Evolutionary conservation across 257 asterid genomes (phyloP).

Genomic region (Nicotiana undulata): DNA sequence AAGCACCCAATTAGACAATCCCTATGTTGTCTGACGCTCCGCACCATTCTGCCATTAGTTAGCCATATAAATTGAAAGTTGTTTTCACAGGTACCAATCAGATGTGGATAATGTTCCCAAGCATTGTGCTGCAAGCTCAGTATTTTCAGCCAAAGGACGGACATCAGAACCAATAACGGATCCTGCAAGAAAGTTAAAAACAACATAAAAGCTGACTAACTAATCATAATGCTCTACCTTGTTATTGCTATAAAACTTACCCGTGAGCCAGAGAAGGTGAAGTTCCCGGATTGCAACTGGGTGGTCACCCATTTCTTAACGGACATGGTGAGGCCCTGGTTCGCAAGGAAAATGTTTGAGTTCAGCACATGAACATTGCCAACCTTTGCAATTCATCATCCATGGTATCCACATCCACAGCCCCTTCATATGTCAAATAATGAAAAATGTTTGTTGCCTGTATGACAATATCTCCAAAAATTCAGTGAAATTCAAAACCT

Average conservation of each 20-base stretch:
- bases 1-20: slow-evolving; percentile 18
- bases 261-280: slow-evolving; percentile 95
- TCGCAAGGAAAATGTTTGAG: too few relatives aligned
- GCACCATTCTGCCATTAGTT: slow-evolving; percentile 79
- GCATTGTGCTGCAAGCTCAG: slow-evolving; percentile 85
- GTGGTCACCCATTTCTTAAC: too few relatives aligned
- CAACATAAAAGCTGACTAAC: not conserved
- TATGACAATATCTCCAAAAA: too few relatives aligned
- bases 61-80: slow-evolving; percentile 84
- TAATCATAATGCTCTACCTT: not conserved
- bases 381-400: too few relatives aligned
- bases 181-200: slow-evolving; percentile 49
- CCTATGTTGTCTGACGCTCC: slow-evolving; percentile 86
- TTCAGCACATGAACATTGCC: too few relatives aligned
- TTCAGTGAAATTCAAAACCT: too few relatives aligned
- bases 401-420: too few relatives aligned
- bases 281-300: too few relatives aligned
- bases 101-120: slow-evolving; percentile 79
- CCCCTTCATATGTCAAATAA: too few relatives aligned
- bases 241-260: slow-evolving; percentile 23
- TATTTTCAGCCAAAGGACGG: slow-evolving; percentile 60
- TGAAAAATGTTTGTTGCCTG: too few relatives aligned
- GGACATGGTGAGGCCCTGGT: too few relatives aligned
- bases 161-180: slow-evolving; percentile 83
- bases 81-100: slow-evolving; percentile 96